These are phyloP conservation scores for Sporothrix phasma DNA, from an alignment of 2,329 filamentous ascomycete species.

Conservation along the genomic window DNA sequence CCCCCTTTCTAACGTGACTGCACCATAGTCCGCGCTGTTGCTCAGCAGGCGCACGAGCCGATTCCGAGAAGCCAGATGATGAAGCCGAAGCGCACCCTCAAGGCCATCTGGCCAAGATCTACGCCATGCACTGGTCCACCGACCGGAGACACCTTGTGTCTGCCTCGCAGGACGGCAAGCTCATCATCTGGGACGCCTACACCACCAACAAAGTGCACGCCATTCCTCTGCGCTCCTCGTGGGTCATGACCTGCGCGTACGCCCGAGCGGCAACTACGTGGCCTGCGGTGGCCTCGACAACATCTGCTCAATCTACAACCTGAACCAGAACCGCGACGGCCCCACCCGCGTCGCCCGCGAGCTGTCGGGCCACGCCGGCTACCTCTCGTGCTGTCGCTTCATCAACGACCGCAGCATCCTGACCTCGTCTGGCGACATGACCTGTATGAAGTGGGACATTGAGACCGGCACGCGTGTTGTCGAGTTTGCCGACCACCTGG, in stretches of 20 bases:
- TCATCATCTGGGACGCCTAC: slow-evolving; percentile 99
- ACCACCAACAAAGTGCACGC: slow-evolving; percentile 99
- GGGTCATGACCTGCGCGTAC: slow-evolving; percentile 99
- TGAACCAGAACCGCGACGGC: slow-evolving; percentile 89
- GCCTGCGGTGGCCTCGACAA: slow-evolving; percentile 98
- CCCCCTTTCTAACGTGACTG: slow-evolving; percentile 16
- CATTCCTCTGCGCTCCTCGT: slow-evolving; percentile 91
- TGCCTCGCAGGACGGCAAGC: slow-evolving; percentile 95
- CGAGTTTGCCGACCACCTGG: slow-evolving; percentile 95
- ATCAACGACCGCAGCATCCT: slow-evolving; percentile 97
- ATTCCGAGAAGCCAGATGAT: slow-evolving; percentile 86
- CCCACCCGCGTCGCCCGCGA: slow-evolving; percentile 92
- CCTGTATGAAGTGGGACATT: slow-evolving; percentile 99
- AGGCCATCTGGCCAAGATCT: slow-evolving; percentile 98
- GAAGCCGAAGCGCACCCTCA: slow-evolving; percentile 94
- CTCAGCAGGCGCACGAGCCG: slow-evolving; percentile 82
- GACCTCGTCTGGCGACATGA: slow-evolving; percentile 98
- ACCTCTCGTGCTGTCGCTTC: slow-evolving; percentile 96
- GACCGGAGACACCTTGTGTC: slow-evolving; percentile 95
- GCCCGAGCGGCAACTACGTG: slow-evolving; percentile 97
- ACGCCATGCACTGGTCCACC: slow-evolving; percentile 99
- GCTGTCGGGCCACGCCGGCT: slow-evolving; percentile 91
- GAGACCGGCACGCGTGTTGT: slow-evolving; percentile 95
- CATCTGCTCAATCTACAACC: slow-evolving; percentile 99
- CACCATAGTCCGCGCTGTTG: slow-evolving; percentile 72